Base-by-base conservation (phyloP, 805 yeast species). In the Candida verbasci region DNA sequence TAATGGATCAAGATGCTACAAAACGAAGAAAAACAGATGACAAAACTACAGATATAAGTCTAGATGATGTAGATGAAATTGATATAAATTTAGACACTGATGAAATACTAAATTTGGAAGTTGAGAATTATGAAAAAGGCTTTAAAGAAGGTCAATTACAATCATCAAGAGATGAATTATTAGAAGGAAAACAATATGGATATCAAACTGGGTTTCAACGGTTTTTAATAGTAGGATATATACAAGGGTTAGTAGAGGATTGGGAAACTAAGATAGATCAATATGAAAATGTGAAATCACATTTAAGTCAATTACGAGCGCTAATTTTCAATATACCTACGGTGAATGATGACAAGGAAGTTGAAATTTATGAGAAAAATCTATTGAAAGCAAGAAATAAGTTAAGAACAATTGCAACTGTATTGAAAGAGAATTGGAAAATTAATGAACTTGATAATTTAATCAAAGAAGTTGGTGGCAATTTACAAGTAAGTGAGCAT, bases 101-200 rank as follows among this genome's bases (percentile, higher is more conserved):
- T 25, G 75, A 69, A 9, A 61, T 80, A 6, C 56, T 85, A 26
- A 70, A 77, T 45, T 52, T 82, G 18, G 95, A 86, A 49, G 68
- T 75, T 26, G 65, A 72, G 50, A 68, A 49, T 55, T 88, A 86
- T 52, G 55, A 72, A 5, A 77, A 76, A 41, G 96, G 97, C 1
- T 83, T 59, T 52, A 48, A 60, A 33, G 93, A 86, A 43, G 97
- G 96, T 1, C 72, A 72, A 26, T 57, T 62, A 4, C 82, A 74
- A 34, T 83, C 87, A 0, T 61, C 77, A 1, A 56, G 54, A 32
- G 73, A 78, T 29, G 88, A 87, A 32, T 68, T 60, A 35, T 45
- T 67, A 2, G 96, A 88, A 53, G 97, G 96, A 1, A 82, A 81
- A 50, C 87, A 86, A 50, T 80, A 78, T 46, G 97, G 97, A 0